A percentile compares a stretch with the other conserved stretches of the same genome.
Conservation (phyloP, 345 rosid species). For the Populus deltoides region DNA sequence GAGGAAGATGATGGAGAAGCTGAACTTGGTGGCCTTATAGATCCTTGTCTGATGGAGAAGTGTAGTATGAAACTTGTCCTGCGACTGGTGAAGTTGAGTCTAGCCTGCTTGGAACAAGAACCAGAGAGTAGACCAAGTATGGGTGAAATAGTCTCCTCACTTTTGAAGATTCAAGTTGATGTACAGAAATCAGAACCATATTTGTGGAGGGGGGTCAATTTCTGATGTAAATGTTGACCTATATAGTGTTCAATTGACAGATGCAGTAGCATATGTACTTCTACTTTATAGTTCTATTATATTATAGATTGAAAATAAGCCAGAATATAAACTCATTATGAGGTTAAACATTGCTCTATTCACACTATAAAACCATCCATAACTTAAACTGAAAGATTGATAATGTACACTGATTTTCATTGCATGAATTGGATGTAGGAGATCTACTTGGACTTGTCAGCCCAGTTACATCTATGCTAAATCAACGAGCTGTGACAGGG, state of each 20-base stretch:
- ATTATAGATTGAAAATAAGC: background rate
- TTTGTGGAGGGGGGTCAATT: background rate
- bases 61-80: constrained; percentile 17
- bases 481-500: constrained; percentile 49
- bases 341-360: background rate
- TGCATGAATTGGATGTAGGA: background rate
- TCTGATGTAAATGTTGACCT: background rate
- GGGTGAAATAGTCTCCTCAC: constrained; percentile 37
- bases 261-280: background rate
- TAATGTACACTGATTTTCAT: background rate
- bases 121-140: constrained; percentile 36
- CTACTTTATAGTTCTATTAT: background rate
- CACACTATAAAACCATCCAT: background rate
- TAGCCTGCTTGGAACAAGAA: constrained; percentile 32
- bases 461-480: background rate
- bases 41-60: constrained; percentile 24
- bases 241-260: background rate
- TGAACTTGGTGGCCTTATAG: constrained; percentile 17
- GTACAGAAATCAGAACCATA: constrained; percentile 18
- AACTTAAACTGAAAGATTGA: background rate
- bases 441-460: background rate
- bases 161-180: constrained; percentile 33
- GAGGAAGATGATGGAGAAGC: constrained; percentile 24
- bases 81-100: constrained; percentile 25
- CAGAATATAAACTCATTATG: background rate